A percentile compares a stretch with the other conserved stretches of the same genome.
Evolutionary conservation across 1,284 basidiomycete species (phyloP).

Genomic region (Ceratobasidium sp.): DNA sequence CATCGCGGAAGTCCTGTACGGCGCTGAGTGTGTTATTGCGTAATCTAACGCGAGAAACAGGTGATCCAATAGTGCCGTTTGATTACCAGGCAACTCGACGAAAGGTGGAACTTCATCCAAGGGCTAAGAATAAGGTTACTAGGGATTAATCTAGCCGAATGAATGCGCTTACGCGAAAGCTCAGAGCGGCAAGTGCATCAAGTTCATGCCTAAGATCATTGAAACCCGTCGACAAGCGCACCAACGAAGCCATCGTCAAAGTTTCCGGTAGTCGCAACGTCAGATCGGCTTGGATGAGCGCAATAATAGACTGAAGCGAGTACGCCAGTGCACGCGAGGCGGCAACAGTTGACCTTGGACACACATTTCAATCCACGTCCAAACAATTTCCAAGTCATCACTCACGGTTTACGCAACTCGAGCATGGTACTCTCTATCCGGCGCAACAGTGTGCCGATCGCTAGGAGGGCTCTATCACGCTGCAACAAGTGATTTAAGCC

Average conservation of each 20-base stretch:
- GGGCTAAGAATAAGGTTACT: conserved; percentile 9
- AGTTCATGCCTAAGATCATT: conserved; percentile 27
- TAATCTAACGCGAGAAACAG: conserved; percentile 27
- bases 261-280: conserved; percentile 2
- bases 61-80: conserved; percentile 33
- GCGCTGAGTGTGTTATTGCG: conserved; percentile 14
- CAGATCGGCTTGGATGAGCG: conserved; percentile 25
- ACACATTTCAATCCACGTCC: background rate
- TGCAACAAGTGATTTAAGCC: background rate
- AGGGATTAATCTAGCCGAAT: background rate
- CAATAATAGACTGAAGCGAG: conserved; percentile 27
- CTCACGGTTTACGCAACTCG: conserved; percentile 35
- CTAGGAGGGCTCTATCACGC: conserved; percentile 34
- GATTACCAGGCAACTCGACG: conserved; percentile 11
- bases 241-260: background rate
- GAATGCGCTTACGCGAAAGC: conserved; percentile 35
- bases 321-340: conserved; percentile 38
- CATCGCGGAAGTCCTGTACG: conserved; percentile 22
- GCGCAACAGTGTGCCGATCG: conserved; percentile 39
- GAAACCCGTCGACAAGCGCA: conserved; percentile 13
- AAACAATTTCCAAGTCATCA: background rate
- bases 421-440: conserved; percentile 37
- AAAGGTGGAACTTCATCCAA: conserved; percentile 34
- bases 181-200: conserved; percentile 36
- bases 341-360: background rate